A percentile compares a stretch with the other conserved stretches of the same genome.
phyloP scores from a whole-genome alignment of 177 flowering plant species.

The Vitis hybrid region DNA sequence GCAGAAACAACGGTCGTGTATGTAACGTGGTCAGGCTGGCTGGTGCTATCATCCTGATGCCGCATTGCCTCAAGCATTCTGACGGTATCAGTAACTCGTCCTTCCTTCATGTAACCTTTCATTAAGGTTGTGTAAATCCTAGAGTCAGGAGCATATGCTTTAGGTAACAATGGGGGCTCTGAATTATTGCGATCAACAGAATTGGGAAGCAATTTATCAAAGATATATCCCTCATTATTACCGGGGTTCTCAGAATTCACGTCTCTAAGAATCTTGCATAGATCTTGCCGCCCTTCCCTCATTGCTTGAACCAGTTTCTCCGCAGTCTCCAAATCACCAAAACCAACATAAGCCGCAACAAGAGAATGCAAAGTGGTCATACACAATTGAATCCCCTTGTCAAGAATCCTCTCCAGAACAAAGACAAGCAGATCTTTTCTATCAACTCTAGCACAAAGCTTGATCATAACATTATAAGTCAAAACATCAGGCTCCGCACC shows the following conservation, averaged over 20 bases:
- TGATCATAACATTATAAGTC: slow-evolving; percentile 87
- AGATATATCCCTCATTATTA: slow-evolving; percentile 29
- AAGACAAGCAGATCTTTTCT: slow-evolving; percentile 75
- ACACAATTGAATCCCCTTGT: slow-evolving; percentile 49
- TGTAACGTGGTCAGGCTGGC: slow-evolving; percentile 90
- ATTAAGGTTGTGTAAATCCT: slow-evolving; percentile 92
- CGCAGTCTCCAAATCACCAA: slow-evolving; percentile 76
- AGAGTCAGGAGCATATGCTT: slow-evolving; percentile 53
- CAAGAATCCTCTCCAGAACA: slow-evolving; percentile 70
- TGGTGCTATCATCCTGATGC: slow-evolving; percentile 52
- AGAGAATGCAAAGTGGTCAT: slow-evolving; percentile 79
- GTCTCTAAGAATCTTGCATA: slow-evolving; percentile 68
- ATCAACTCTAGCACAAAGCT: slow-evolving; percentile 73
- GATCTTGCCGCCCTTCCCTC: slow-evolving; percentile 77
- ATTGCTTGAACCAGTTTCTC: slow-evolving; percentile 85
- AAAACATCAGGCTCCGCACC: slow-evolving; percentile 68
- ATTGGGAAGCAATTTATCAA: slow-evolving; percentile 66
- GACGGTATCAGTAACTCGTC: slow-evolving; percentile 71
- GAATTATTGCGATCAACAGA: slow-evolving; percentile 13
- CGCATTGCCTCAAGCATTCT: slow-evolving; percentile 91
- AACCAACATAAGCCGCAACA: slow-evolving; percentile 93
- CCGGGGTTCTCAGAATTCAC: slow-evolving; percentile 22
- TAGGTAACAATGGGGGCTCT: slow-evolving; percentile 68
- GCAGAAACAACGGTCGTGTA: slow-evolving; percentile 93
- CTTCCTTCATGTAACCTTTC: slow-evolving; percentile 95